phyloP scores from a whole-genome alignment of 2,329 filamentous ascomycete species.

The Sclerotinia nivalis region DNA sequence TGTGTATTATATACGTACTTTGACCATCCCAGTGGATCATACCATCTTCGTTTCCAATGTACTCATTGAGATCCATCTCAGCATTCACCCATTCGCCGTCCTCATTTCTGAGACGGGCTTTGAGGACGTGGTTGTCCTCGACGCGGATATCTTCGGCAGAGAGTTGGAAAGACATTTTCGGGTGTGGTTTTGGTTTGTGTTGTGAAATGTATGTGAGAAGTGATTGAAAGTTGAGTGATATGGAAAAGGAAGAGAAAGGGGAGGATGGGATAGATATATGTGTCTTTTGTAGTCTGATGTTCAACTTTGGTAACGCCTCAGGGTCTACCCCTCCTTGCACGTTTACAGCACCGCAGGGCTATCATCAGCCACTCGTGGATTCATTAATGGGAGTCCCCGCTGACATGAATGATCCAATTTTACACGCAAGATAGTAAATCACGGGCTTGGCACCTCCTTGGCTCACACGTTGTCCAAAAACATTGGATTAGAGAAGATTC shows the following conservation, averaged over 20 bases:
- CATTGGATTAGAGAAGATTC: conserved; percentile 17
- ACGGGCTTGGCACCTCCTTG: conserved; percentile 11
- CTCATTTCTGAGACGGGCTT: conserved; percentile 48
- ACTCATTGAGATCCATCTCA: conserved; percentile 58
- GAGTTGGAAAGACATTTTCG: conserved; percentile 53
- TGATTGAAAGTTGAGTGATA: conserved; percentile 2
- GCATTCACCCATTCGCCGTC: conserved; percentile 46
- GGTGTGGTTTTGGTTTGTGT: conserved; percentile 38
- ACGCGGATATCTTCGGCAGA: conserved; percentile 51
- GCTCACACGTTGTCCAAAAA: conserved; percentile 18
- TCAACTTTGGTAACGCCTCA: not conserved
- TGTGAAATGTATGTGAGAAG: not conserved
- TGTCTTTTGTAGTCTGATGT: conserved; percentile 8
- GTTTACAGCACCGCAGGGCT: not conserved
- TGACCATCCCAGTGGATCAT: conserved; percentile 43
- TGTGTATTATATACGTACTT: not conserved
- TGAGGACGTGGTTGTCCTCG: conserved; percentile 53
- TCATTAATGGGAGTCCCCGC: conserved; percentile 5
- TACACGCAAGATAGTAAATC: not conserved
- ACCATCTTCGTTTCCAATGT: conserved; percentile 56
- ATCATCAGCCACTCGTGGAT: conserved; percentile 14
- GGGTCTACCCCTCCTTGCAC: conserved; percentile 16
- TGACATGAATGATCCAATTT: not conserved
- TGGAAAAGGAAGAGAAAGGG: not conserved
- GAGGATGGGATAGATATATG: not conserved